Evolutionary conservation across 2,329 filamentous ascomycete genomes (phyloP).

Genomic region (Fusarium protoensiforme): DNA sequence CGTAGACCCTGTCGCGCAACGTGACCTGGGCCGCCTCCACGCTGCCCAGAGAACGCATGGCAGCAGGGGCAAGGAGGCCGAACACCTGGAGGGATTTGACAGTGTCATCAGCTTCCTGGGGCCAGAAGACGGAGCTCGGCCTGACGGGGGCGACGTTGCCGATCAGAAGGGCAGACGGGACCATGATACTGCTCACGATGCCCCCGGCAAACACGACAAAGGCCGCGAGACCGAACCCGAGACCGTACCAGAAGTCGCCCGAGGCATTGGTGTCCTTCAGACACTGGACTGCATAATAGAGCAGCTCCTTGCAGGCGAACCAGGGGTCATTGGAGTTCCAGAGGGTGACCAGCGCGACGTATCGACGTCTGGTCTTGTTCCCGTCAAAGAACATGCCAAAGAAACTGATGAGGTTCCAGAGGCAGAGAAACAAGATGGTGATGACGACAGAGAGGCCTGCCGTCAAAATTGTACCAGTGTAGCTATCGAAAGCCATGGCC

Average conservation of each 20-base stretch:
- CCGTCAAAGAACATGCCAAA: not conserved
- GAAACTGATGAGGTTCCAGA: not conserved
- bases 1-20: not conserved
- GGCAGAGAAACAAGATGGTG: not conserved
- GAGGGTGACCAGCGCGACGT: not conserved
- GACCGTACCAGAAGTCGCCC: not conserved
- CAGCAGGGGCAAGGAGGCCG: not conserved
- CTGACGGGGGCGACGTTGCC: not conserved
- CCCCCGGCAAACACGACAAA: not conserved
- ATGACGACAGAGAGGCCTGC: not conserved
- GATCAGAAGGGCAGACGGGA: not conserved
- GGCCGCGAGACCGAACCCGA: not conserved
- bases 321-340: constrained; percentile 1
- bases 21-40: not conserved
- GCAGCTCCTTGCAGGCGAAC: not conserved
- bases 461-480: not conserved
- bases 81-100: not conserved
- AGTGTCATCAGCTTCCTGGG: not conserved
- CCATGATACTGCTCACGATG: not conserved
- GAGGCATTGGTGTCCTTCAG: not conserved
- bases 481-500: not conserved
- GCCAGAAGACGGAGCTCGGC: not conserved
- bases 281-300: not conserved
- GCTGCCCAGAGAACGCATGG: not conserved
- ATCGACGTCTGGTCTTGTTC: not conserved